A percentile compares a stretch with the other conserved stretches of the same genome.
Conservation (phyloP, 805 yeast genomes). For the Starmera pachycereana region DNA sequence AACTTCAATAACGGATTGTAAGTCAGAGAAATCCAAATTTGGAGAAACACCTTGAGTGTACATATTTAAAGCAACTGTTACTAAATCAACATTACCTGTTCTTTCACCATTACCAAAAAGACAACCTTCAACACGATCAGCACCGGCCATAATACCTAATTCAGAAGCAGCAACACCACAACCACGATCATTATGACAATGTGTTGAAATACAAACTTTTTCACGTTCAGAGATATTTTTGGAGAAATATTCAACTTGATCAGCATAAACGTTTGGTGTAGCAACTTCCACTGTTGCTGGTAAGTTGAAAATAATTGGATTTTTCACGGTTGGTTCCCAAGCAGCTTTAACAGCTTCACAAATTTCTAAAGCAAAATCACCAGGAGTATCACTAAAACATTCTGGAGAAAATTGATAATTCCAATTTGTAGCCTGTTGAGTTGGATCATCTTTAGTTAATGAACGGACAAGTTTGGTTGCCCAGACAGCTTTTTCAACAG, state of each 20-base stretch:
- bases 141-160: slow-evolving; percentile 71
- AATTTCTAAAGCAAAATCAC: slow-evolving; percentile 62
- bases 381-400: slow-evolving; percentile 65
- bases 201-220: slow-evolving; percentile 59
- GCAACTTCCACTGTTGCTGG: slow-evolving; percentile 80
- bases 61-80: slow-evolving; percentile 66
- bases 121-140: slow-evolving; percentile 79
- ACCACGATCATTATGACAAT: slow-evolving; percentile 74
- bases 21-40: slow-evolving; percentile 58
- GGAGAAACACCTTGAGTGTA: slow-evolving; percentile 73
- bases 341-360: slow-evolving; percentile 73
- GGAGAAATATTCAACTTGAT: slow-evolving; percentile 68
- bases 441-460: slow-evolving; percentile 67
- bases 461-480: slow-evolving; percentile 58
- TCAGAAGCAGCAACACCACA: slow-evolving; percentile 81
- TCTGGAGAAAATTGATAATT: slow-evolving; percentile 71
- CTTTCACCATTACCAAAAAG: slow-evolving; percentile 78
- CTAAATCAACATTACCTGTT: slow-evolving; percentile 75
- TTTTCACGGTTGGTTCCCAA: slow-evolving; percentile 70
- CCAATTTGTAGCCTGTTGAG: slow-evolving; percentile 55
- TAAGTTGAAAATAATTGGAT: slow-evolving; percentile 67
- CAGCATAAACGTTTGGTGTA: slow-evolving; percentile 68
- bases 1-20: slow-evolving; percentile 54
- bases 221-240: slow-evolving; percentile 62
- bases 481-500: slow-evolving; percentile 58